A percentile compares a stretch with the other conserved stretches of the same genome.
These are phyloP conservation scores for Solidago caesia DNA, from an alignment of 129 eudicot species.

Conservation along the genomic window DNA sequence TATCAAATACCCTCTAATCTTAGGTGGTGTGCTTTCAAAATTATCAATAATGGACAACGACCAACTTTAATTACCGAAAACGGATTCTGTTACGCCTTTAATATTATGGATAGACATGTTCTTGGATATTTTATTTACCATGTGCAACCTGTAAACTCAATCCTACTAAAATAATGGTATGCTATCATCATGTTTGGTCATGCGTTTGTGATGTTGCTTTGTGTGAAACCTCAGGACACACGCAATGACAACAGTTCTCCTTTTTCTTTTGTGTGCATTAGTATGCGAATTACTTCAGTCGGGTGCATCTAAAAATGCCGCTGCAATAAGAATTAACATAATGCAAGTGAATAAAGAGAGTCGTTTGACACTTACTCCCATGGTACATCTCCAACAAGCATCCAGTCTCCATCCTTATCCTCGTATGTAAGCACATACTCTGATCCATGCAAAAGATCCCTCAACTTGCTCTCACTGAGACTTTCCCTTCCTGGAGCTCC, in stretches of 20 bases:
- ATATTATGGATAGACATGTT: neutral
- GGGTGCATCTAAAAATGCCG: slow-evolving; percentile 1
- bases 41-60: neutral
- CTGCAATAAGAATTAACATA: neutral
- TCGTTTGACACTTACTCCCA: slow-evolving; percentile 72
- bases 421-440: slow-evolving; percentile 89
- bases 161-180: neutral
- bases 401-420: slow-evolving; percentile 98
- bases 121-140: neutral
- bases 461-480: slow-evolving; percentile 75
- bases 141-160: neutral
- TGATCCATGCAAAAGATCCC: slow-evolving; percentile 87
- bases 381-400: slow-evolving; percentile 99
- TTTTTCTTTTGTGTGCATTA: neutral
- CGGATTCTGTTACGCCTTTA: neutral
- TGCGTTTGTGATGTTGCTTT: neutral
- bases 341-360: neutral
- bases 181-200: neutral
- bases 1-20: neutral
- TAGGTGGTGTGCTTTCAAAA: neutral
- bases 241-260: neutral
- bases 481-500: slow-evolving; percentile 61
- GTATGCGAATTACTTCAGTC: neutral
- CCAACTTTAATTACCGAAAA: neutral
- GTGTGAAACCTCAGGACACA: neutral